Evolutionary conservation across 208 protist species (phyloP).

Genomic region (Angomonas deanei): DNA sequence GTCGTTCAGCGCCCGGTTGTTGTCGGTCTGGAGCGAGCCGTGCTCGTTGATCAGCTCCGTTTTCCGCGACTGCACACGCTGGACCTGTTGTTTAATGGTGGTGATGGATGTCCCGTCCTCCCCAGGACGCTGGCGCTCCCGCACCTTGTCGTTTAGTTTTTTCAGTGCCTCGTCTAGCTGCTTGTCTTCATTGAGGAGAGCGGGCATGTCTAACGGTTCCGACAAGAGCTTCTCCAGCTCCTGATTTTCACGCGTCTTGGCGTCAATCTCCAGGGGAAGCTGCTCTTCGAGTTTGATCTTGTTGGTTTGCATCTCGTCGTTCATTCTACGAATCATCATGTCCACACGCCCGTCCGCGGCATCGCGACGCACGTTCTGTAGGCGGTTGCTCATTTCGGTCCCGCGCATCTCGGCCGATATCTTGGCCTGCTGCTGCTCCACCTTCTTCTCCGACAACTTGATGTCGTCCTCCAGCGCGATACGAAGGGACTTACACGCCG

Average conservation of each 20-base stretch:
- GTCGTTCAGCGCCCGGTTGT: slow-evolving; percentile 51
- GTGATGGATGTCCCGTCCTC: slow-evolving; percentile 73
- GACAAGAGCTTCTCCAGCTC: slow-evolving; percentile 75
- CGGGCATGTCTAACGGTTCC: slow-evolving; percentile 78
- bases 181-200: slow-evolving; percentile 47
- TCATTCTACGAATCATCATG: slow-evolving; percentile 78
- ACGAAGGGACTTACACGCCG: slow-evolving; percentile 62
- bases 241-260: slow-evolving; percentile 61
- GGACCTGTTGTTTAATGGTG: slow-evolving; percentile 80
- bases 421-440: slow-evolving; percentile 76
- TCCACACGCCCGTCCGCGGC: slow-evolving; percentile 67
- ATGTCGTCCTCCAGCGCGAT: slow-evolving; percentile 66
- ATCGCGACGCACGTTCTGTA: slow-evolving; percentile 85
- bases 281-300: slow-evolving; percentile 84
- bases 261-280: slow-evolving; percentile 77
- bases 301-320: slow-evolving; percentile 86
- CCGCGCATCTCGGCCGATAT: slow-evolving; percentile 59
- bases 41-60: slow-evolving; percentile 63
- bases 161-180: slow-evolving; percentile 69
- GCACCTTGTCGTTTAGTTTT: slow-evolving; percentile 49
- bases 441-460: slow-evolving; percentile 59
- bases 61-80: slow-evolving; percentile 64
- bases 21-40: slow-evolving; percentile 70
- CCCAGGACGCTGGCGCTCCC: slow-evolving; percentile 53
- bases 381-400: slow-evolving; percentile 73